These are phyloP conservation scores for Leucaena leucocephala DNA, from an alignment of 306 rosid genomes.

Conservation along the genomic window DNA sequence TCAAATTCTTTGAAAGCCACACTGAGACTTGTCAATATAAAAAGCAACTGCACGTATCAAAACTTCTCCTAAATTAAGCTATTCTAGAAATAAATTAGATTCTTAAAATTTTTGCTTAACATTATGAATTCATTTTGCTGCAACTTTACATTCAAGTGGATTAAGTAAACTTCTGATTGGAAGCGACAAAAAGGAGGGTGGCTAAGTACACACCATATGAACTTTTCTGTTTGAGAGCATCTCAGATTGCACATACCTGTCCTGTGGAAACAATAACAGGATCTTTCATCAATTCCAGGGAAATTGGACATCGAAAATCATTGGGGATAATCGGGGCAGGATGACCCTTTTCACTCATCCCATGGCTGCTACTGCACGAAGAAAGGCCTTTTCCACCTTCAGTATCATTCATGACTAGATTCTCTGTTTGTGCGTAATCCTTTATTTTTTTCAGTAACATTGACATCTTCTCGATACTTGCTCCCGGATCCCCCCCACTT, in stretches of 20 bases:
- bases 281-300: constrained; percentile 93
- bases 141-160: constrained; percentile 32
- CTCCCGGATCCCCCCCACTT: constrained; percentile 86
- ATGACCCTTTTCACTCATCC: constrained; percentile 53
- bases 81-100: constrained; percentile 28
- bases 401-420: constrained; percentile 55
- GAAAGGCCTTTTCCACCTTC: constrained; percentile 48
- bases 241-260: constrained; percentile 65
- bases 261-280: constrained; percentile 99
- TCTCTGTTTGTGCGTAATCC: constrained; percentile 82
- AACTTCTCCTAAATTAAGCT: constrained; percentile 11
- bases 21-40: constrained; percentile 20
- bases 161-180: constrained; percentile 7
- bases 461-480: constrained; percentile 81
- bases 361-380: constrained; percentile 55
- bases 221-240: constrained; percentile 33
- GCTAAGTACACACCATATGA: constrained; percentile 6
- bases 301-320: constrained; percentile 97
- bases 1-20: constrained; percentile 9
- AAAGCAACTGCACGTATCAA: constrained; percentile 9
- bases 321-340: constrained; percentile 68
- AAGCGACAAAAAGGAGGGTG: constrained; percentile 18
- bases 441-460: constrained; percentile 80
- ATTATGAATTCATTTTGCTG: constrained; percentile 1
- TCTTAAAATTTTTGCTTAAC: constrained; percentile 23